Conservation (phyloP, 2,329 filamentous ascomycete species). For the Domatiomyces catenatus region DNA sequence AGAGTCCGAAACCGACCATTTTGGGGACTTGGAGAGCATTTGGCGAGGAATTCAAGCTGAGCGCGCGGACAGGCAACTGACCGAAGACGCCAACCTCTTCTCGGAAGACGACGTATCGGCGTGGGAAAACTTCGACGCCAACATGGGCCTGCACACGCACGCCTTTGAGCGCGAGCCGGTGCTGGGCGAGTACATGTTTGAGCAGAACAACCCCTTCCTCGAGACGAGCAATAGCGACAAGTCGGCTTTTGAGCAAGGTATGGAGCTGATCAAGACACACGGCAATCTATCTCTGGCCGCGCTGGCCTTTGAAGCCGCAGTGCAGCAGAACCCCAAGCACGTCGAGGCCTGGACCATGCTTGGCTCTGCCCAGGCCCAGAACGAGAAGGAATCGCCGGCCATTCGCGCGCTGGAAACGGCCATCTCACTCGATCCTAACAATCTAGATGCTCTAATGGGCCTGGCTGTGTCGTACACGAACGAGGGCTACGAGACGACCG, state of each 20-base stretch:
- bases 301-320: constrained; percentile 86
- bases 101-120: constrained; percentile 62
- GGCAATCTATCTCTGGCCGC: constrained; percentile 89
- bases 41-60: constrained; percentile 34
- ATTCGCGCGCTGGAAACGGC: constrained; percentile 88
- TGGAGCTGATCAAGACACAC: constrained; percentile 82
- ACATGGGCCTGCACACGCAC: constrained; percentile 46
- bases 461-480: constrained; percentile 95
- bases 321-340: constrained; percentile 75
- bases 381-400: constrained; percentile 93
- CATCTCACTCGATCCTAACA: constrained; percentile 71
- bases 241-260: constrained; percentile 71
- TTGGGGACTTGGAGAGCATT: constrained; percentile 64
- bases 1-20: constrained; percentile 55
- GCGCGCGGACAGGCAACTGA: constrained; percentile 41
- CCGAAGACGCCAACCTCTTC: constrained; percentile 44
- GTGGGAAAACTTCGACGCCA: constrained; percentile 57
- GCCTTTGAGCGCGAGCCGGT: constrained; percentile 45
- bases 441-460: constrained; percentile 82
- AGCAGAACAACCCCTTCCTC: constrained; percentile 81
- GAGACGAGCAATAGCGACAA: constrained; percentile 45
- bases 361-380: constrained; percentile 86
- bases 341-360: constrained; percentile 88
- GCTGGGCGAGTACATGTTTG: constrained; percentile 83
- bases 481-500: constrained; percentile 93